These are phyloP conservation scores for Rosa persica DNA, from an alignment of 306 rosid genomes.

Conservation along the genomic window DNA sequence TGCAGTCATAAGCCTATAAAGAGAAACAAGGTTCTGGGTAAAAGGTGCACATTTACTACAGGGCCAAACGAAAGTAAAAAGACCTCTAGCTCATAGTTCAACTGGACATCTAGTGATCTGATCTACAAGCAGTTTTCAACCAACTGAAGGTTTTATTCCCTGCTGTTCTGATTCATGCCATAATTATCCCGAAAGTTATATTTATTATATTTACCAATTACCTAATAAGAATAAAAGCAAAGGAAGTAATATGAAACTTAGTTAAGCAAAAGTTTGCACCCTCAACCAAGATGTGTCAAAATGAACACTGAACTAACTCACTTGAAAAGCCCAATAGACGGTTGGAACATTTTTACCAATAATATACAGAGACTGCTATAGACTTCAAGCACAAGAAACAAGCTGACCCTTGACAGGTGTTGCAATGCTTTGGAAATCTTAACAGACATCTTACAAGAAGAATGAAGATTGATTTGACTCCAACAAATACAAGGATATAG, in stretches of 20 bases:
- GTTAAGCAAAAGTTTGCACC: background rate
- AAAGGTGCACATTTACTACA: no score
- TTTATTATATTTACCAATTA: no score
- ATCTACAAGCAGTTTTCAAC: background rate
- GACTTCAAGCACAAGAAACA: background rate
- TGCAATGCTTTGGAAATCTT: background rate
- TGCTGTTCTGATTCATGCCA: background rate
- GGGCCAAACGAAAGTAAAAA: background rate
- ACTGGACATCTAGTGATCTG: background rate
- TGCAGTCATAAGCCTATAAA: no score
- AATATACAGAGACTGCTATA: background rate
- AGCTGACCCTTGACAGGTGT: background rate
- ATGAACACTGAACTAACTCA: background rate
- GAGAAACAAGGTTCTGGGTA: no score
- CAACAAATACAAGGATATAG: background rate
- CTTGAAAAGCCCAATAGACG: background rate
- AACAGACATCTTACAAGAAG: background rate
- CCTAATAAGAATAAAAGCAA: background rate
- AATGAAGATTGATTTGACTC: no score
- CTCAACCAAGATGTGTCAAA: background rate
- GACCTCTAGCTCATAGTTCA: background rate
- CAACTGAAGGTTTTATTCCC: background rate
- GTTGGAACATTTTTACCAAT: background rate
- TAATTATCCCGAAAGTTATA: no score
- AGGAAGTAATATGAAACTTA: background rate